A percentile compares a stretch with the other conserved stretches of the same genome.
Conservation (phyloP, 306 rosid genomes). For the Cicer judaicum region DNA sequence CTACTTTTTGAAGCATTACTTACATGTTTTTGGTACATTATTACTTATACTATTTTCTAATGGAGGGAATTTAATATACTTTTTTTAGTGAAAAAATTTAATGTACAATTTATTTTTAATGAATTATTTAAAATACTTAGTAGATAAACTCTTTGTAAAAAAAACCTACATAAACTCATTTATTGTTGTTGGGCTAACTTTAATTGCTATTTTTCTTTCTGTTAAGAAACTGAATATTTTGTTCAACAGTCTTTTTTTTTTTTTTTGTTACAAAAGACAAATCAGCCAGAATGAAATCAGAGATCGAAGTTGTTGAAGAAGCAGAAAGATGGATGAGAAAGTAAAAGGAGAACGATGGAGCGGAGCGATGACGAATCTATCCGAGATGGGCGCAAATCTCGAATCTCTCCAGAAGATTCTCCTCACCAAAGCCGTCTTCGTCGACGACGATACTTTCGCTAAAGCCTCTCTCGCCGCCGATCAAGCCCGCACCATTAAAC, state of each 20-base stretch:
- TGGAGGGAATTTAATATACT: too few species aligned
- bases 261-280: background rate
- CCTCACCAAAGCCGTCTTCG: constrained; percentile 85
- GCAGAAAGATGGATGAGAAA: constrained; percentile 61
- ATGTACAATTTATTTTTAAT: too few species aligned
- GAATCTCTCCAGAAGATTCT: constrained; percentile 87
- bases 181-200: background rate
- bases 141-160: too few species aligned
- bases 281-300: background rate
- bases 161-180: background rate
- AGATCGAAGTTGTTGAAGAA: background rate
- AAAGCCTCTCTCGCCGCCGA: constrained; percentile 89
- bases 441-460: constrained; percentile 80
- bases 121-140: too few species aligned
- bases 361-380: constrained; percentile 83
- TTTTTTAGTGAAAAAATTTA: too few species aligned
- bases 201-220: too few species aligned
- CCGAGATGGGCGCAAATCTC: constrained; percentile 81
- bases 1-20: too few species aligned
- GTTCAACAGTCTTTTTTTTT: background rate
- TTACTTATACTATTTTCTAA: too few species aligned
- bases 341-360: constrained; percentile 85
- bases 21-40: too few species aligned
- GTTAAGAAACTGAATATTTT: background rate
- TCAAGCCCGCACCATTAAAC: constrained; percentile 92